A percentile compares a stretch with the other conserved stretches of the same genome.
These are phyloP conservation scores for Jaapia argillacea DNA, from an alignment of 768 basidiomycete species.

Conservation along the genomic window DNA sequence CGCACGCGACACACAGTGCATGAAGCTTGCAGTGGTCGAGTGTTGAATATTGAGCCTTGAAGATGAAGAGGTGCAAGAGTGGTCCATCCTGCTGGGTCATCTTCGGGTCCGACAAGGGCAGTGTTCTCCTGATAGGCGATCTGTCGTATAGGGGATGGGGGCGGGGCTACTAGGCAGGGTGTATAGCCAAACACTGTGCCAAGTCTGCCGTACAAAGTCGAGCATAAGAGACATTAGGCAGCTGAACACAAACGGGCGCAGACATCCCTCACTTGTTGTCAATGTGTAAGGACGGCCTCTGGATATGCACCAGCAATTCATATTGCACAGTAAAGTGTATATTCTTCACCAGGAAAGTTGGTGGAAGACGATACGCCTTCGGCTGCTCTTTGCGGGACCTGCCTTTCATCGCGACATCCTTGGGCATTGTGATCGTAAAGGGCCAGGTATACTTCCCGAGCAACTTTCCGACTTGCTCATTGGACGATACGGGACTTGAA, in stretches of 20 bases:
- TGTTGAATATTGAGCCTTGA: not conserved
- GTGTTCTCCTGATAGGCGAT: not conserved
- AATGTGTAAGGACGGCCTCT: conserved; percentile 6
- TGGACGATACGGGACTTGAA: not conserved
- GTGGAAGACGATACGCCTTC: not conserved
- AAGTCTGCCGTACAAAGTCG: not conserved
- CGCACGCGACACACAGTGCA: not conserved
- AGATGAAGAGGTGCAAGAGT: not conserved
- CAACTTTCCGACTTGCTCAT: not conserved
- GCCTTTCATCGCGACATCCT: not conserved
- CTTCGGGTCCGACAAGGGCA: not conserved
- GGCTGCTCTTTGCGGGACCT: not conserved
- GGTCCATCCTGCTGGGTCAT: not conserved
- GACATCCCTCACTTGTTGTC: conserved; percentile 3
- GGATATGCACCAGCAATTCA: conserved; percentile 6
- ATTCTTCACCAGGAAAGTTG: not conserved
- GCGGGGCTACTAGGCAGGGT: not conserved
- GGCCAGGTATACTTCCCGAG: not conserved
- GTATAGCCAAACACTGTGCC: conserved; percentile 1
- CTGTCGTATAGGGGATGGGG: not conserved
- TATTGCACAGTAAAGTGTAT: conserved; percentile 6
- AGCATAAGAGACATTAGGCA: not conserved
- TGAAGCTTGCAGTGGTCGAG: not conserved
- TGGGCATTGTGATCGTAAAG: conserved; percentile 1
- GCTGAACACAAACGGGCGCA: not conserved